These are phyloP conservation scores for Amylocarpus encephaloides DNA, from an alignment of 2,329 filamentous ascomycete species.

Conservation along the genomic window DNA sequence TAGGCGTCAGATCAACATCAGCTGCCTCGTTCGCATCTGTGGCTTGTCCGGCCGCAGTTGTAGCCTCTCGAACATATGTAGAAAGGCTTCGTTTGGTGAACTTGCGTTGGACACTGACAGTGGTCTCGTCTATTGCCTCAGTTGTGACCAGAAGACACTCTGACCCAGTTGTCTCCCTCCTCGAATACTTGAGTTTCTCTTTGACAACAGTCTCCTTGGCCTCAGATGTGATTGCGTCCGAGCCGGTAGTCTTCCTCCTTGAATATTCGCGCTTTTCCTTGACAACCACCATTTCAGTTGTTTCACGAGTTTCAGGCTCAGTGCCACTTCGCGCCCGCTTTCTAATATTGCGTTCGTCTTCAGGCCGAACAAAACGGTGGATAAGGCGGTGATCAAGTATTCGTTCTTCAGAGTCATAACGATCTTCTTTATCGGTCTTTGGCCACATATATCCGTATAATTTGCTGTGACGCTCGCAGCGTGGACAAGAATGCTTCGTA, in stretches of 20 bases:
- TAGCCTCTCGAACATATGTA: too few relatives aligned
- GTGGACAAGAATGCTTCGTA: conserved; percentile 77
- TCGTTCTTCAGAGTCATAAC: conserved; percentile 62
- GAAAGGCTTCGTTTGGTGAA: too few relatives aligned
- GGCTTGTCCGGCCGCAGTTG: too few relatives aligned
- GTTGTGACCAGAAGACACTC: too few relatives aligned
- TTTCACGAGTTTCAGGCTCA: conserved; percentile 17
- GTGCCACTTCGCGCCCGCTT: conserved; percentile 16
- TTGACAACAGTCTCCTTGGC: not conserved
- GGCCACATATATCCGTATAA: conserved; percentile 94
- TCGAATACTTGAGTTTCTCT: too few relatives aligned
- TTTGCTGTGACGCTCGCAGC: conserved; percentile 93
- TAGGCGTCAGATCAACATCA: too few relatives aligned
- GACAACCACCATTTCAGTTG: conserved; percentile 1
- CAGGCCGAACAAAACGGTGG: conserved; percentile 71
- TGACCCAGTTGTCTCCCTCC: too few relatives aligned
- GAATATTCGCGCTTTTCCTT: not conserved
- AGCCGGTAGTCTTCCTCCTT: too few relatives aligned
- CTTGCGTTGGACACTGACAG: too few relatives aligned
- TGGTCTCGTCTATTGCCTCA: too few relatives aligned
- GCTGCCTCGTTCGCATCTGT: too few relatives aligned
- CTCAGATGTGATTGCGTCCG: not conserved
- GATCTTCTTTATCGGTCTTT: conserved; percentile 79
- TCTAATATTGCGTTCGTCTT: conserved; percentile 48
- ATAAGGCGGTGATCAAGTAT: conserved; percentile 75